A percentile compares a stretch with the other conserved stretches of the same genome.
Evolutionary conservation across 306 rosid genomes (phyloP).

Genomic region (Leucaena leucocephala): DNA sequence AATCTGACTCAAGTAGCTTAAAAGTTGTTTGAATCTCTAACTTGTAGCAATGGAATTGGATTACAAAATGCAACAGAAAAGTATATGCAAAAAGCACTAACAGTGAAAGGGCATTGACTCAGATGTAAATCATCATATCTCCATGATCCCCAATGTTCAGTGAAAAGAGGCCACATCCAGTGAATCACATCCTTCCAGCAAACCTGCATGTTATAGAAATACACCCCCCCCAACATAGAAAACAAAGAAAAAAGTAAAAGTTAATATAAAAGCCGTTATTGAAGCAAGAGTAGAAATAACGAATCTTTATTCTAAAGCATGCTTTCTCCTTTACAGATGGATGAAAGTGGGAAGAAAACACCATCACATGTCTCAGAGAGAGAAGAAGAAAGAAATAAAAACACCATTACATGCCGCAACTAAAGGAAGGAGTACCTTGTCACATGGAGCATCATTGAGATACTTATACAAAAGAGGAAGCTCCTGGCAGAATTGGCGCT

Average conservation of each 20-base stretch:
- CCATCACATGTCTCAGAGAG: neutral
- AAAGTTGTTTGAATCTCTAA: constrained; percentile 15
- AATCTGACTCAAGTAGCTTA: constrained; percentile 24
- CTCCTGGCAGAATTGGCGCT: constrained; percentile 65
- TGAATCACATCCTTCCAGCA: constrained; percentile 85
- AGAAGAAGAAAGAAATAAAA: constrained; percentile 19
- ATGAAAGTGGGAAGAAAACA: constrained; percentile 23
- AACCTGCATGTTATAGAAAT: constrained; percentile 42
- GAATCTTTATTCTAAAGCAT: neutral
- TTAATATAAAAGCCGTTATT: constrained; percentile 12
- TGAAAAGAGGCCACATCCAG: constrained; percentile 96
- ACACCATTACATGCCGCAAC: constrained; percentile 9
- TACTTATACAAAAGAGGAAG: constrained; percentile 64
- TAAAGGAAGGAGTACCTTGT: constrained; percentile 55
- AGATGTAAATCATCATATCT: constrained; percentile 63
- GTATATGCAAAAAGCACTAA: constrained; percentile 38
- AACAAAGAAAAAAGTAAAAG: constrained; percentile 2
- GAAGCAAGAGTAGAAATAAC: neutral
- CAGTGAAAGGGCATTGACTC: constrained; percentile 80
- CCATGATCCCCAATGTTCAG: constrained; percentile 84
- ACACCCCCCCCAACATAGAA: no score
- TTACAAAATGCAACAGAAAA: constrained; percentile 24
- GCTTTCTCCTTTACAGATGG: constrained; percentile 4
- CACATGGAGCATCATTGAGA: constrained; percentile 60
- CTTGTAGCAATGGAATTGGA: constrained; percentile 1